Base-by-base conservation (phyloP, 768 basidiomycete genomes). In the Pleurotus sapidus region DNA sequence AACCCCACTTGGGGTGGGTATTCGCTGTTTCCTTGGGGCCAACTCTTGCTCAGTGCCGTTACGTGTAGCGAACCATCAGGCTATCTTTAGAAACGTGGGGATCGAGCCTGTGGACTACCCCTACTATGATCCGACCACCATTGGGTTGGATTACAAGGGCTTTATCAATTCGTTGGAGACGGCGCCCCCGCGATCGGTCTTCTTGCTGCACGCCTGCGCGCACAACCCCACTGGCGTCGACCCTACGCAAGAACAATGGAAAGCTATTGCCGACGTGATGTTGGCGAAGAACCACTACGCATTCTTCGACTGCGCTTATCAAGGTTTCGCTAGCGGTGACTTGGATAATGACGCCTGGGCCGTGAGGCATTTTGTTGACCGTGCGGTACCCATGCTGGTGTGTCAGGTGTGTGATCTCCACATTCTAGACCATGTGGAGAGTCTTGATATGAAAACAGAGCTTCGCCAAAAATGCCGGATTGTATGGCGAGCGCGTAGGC, bases 151-250 rank as follows among this genome's bases (percentile, higher is more conserved):
- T 67, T 90, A 86, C 64, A 67, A 74, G 23, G 90, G 89, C 20
- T 83, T 95, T 66, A 70, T 88, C 50, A 70, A 70, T 14, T 64
- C 84, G 9, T 71, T 95, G 62, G 67, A 84, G 64, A 74, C 68
- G 48, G 93, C 93, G 1, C 85, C 90, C 5, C 72, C 79, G 9
- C 83, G 86, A 17, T 95, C 93, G 2, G 88, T 95, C 56, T 89
- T 98, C 73, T 75, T 99, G 60, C 73, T 99, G 42, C 95, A 98
- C 67, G 92, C 89, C 7, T 97, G 95, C 69, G 95, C 95, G 40
- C 95, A 98, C 72, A 98, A 98, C 68, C 95, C 95, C 6, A 98
- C 96, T 2, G 95, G 95, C 2, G 92, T 96, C 25, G 95, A 98
- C 71, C 95, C 95, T 5, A 94, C 93, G 34, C 70, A 69, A 46